Percentiles rank a stretch among this genome's conserved stretches.
These are phyloP conservation scores for Parastagonospora nodorum DNA, from an alignment of 2,329 filamentous ascomycete genomes.

Conservation along the genomic window DNA sequence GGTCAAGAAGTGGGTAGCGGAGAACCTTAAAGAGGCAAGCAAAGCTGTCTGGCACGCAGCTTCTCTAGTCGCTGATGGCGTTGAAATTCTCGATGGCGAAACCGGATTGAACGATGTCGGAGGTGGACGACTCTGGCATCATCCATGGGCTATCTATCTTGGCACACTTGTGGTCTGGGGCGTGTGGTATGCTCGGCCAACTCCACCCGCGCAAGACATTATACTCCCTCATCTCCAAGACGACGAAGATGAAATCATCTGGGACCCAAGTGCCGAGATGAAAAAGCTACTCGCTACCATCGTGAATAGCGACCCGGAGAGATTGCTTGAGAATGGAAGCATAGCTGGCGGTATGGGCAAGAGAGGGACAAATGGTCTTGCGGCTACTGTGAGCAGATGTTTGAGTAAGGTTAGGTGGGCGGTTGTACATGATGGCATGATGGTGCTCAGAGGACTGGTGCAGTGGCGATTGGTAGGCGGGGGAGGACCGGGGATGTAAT, in stretches of 20 bases:
- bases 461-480: conserved; percentile 45
- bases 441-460: conserved; percentile 55
- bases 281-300: conserved; percentile 49
- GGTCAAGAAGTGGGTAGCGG: conserved; percentile 58
- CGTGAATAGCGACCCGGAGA: conserved; percentile 45
- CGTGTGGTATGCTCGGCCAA: conserved; percentile 55
- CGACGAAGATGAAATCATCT: conserved; percentile 56
- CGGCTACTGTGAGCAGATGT: conserved; percentile 60
- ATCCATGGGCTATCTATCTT: conserved; percentile 66
- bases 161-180: conserved; percentile 64
- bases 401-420: conserved; percentile 65
- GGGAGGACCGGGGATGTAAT: conserved; percentile 17
- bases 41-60: conserved; percentile 61
- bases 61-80: conserved; percentile 56
- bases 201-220: conserved; percentile 2
- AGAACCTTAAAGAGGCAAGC: conserved; percentile 42
- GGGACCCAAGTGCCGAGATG: conserved; percentile 58
- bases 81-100: conserved; percentile 51
- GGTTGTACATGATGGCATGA: conserved; percentile 65
- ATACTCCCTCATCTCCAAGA: conserved; percentile 16
- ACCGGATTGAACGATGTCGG: conserved; percentile 50
- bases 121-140: conserved; percentile 60
- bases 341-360: conserved; percentile 51
- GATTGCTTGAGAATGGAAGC: conserved; percentile 32
- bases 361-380: conserved; percentile 58